Base-by-base conservation (phyloP, 345 rosid genomes). In the Orychophragmus violaceus region DNA sequence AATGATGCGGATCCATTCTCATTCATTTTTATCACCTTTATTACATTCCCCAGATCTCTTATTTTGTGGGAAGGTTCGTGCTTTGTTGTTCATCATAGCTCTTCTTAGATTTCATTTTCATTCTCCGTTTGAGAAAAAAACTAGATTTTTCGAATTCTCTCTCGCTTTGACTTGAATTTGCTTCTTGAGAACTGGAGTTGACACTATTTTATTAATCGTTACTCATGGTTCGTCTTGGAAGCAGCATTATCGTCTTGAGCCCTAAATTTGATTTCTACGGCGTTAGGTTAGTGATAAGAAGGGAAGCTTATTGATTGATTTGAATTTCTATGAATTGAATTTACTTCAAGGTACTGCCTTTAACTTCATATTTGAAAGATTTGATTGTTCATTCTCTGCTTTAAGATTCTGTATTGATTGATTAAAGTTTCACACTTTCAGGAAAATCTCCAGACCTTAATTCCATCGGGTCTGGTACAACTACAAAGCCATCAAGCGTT, bases 401-500 rank as follows among this genome's bases (percentile, higher is more conserved):
- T 33, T 24, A 24, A n/a, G 12, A 16, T 6, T 42, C 18, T 5
- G 82, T 66, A 79, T 71, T 29, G 86, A n/a, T n/a, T n/a, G n/a
- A n/a, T n/a, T n/a, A n/a, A n/a, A n/a, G n/a, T n/a, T n/a, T n/a
- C n/a, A n/a, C n/a, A n/a, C n/a, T n/a, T n/a, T n/a, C n/a, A n/a
- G n/a, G n/a, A n/a, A n/a, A n/a, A n/a, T n/a, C n/a, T n/a, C n/a
- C n/a, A n/a, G n/a, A n/a, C n/a, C n/a, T n/a, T n/a, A n/a, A n/a
- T n/a, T n/a, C n/a, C n/a, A n/a, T n/a, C n/a, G n/a, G n/a, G n/a
- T n/a, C n/a, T n/a, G n/a, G n/a, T n/a, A n/a, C n/a, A n/a, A n/a
- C 80, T 50, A 81, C 70, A 0, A 88, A 80, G 73, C 77, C 89
- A 62, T 90, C 93, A 37, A 84, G 84, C 67, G 79, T 84, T 60